Conservation (phyloP, 257 asterid genomes). For the Jasminum sambac region DNA sequence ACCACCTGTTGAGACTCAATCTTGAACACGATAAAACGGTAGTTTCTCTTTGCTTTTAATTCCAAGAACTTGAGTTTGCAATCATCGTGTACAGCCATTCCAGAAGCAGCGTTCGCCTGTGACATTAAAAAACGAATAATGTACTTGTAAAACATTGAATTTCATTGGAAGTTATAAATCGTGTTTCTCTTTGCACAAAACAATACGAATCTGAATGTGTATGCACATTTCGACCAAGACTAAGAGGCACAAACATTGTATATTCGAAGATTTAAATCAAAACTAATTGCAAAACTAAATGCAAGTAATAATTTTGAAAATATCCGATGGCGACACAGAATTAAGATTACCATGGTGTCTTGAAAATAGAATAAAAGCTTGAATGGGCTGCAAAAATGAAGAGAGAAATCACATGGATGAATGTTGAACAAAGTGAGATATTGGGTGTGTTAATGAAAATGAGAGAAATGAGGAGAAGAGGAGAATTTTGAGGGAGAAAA, state of each 20-base stretch:
- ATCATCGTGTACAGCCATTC: constrained; percentile 73
- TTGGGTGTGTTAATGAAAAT: constrained; percentile 29
- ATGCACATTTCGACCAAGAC: not conserved
- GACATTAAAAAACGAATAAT: not conserved
- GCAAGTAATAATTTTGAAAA: not conserved
- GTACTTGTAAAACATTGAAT: too few species aligned
- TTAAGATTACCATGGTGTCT: constrained; percentile 47
- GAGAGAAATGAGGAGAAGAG: constrained; percentile 25
- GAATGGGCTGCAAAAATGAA: constrained; percentile 23
- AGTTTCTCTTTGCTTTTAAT: constrained; percentile 67
- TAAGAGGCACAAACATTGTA: not conserved
- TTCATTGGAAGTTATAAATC: too few species aligned
- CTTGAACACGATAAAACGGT: constrained; percentile 67
- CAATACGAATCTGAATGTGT: too few species aligned
- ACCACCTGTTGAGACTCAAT: constrained; percentile 62
- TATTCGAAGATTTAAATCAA: not conserved
- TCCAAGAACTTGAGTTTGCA: constrained; percentile 79
- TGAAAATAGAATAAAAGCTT: constrained; percentile 9
- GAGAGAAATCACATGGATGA: constrained; percentile 18
- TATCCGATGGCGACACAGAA: not conserved
- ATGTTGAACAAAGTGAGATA: constrained; percentile 35
- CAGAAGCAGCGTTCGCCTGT: constrained; percentile 76
- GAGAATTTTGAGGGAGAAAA: constrained; percentile 21
- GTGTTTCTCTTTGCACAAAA: too few species aligned
- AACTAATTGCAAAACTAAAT: not conserved